Evolutionary conservation across 768 basidiomycete species (phyloP), one percentile per base, ranked within the genome.

Genomic region (Podaxis rugospora): DNA sequence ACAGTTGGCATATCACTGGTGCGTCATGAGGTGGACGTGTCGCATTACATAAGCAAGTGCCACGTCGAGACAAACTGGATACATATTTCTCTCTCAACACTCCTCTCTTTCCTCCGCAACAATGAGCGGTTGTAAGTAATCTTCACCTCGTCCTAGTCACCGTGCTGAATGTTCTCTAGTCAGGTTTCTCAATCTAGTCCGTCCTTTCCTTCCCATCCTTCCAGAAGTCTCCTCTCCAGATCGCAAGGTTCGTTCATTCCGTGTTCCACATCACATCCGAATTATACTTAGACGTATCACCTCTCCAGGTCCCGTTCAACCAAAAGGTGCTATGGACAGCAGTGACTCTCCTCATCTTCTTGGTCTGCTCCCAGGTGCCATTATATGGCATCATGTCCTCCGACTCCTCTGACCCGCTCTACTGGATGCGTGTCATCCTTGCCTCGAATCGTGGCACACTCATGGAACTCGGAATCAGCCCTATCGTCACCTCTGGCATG

Each of bases 391-490:
- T 99, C 86, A 96, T 98, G 89, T 97, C 94, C 28, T 97, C 95
- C 62, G 96, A 99, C 83, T 97, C 95, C 66, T 94, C 94, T 57
- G 96, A 99, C 79, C 97, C 97, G 13, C 87, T 99, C 46, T 98
- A 97, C 80, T 98, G 96, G 97, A 95, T 98, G 90, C 92, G 96
- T 76, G 96, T 96, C 79, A 98, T 99, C 77, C 86, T 99, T 63
- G 96, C 97, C 23, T 97, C 94, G 5, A 98, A 98, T 79, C 86
- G 96, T 62, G 97, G 97, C 65, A 98, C 97, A 1, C 88, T 98
- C 63, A 99, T 99, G 97, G 97, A 99, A 76, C 87, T 99, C 63
- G 96, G 97, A 62, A 98, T 98, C 68, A 95, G 88, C 28, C 97
- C 97, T 42, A 97, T 98, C 71, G 86, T 98, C 72, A 99, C 97